Base-by-base conservation (phyloP, 805 yeast species). In the Teunomyces cretensis region DNA sequence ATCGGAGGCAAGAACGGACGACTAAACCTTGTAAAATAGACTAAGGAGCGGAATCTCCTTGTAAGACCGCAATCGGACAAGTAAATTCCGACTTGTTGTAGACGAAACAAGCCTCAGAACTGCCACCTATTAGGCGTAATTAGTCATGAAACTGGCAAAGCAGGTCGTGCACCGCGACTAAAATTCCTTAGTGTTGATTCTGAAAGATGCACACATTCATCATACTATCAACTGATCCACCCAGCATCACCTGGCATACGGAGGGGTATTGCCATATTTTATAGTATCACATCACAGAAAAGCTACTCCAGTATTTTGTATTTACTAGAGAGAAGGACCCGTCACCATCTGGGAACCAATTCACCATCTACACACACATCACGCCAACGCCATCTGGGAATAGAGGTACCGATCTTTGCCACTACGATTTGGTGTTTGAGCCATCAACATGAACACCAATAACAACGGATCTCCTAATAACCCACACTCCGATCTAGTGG, bases 211-310 rank as follows among this genome's bases (percentile, higher is more conserved):
- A 35, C 38, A 35, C 38, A 35, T 22, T 17, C 27, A 35, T 14
- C 38, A 35, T 14, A 35, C 28, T 35, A 35, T 35, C 38, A 35
- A 35, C 38, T 17, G 38, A 35, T 35, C 38, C 28, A 13, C 38
- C 17, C 26, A 35, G 22, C 22, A 35, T 14, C 38, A 35, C 22
- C 13, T 17, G 38, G 38, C 38, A 35, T 35, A 35, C 38, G 38
- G 38, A 35, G 38, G 38, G 38, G 38, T 35, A 35, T 35, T 22
- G 38, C 38, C 27, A 19, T n/a, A 17, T 35, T 35, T 19, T 7
- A n/a, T 17, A 35, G n/a, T 13, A 13, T n/a, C 26, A 35, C 8
- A n/a, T 17, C 38, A 35, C 11, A 22, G 26, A 14, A 35, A 17
- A 16, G n/a, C n/a, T 12, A 17, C 19, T 33, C 27, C 27, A 22